A percentile compares a stretch with the other conserved stretches of the same genome.
These are phyloP conservation scores for Penicillium crustosum DNA, from an alignment of 2,329 filamentous ascomycete genomes.

Conservation along the genomic window DNA sequence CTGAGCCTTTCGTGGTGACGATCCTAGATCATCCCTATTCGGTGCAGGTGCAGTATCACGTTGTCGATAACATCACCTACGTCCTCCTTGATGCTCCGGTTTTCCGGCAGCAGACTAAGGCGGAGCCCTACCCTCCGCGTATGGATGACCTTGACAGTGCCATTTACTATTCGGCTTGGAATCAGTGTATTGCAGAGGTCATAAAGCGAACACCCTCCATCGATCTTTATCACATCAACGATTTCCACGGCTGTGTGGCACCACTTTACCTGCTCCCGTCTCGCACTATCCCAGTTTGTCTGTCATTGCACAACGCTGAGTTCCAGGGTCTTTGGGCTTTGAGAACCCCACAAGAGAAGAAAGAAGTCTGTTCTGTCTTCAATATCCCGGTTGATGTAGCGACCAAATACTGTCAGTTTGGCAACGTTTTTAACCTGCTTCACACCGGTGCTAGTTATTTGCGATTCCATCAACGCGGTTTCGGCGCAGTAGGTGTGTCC, in stretches of 20 bases:
- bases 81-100: constrained; percentile 66
- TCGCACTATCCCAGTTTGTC: constrained; percentile 59
- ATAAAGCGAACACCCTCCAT: constrained; percentile 60
- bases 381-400: constrained; percentile 46
- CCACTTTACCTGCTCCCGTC: constrained; percentile 63
- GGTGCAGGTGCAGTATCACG: constrained; percentile 64
- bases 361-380: constrained; percentile 65
- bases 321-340: constrained; percentile 70
- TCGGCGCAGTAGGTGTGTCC: constrained; percentile 67
- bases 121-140: constrained; percentile 64
- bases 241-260: constrained; percentile 63
- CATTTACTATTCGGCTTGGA: constrained; percentile 69
- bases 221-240: constrained; percentile 66
- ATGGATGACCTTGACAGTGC: constrained; percentile 70
- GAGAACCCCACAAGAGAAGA: constrained; percentile 59
- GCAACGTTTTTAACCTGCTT: constrained; percentile 67
- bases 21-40: constrained; percentile 62
- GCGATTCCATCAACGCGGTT: constrained; percentile 65
- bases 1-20: constrained; percentile 61
- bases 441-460: constrained; percentile 66
- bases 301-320: constrained; percentile 69
- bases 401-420: constrained; percentile 51
- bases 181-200: constrained; percentile 65
- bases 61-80: constrained; percentile 65
- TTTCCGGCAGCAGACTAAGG: constrained; percentile 63